These are phyloP conservation scores for Naematelia aurantialba DNA, from an alignment of 768 basidiomycete genomes.

Conservation along the genomic window DNA sequence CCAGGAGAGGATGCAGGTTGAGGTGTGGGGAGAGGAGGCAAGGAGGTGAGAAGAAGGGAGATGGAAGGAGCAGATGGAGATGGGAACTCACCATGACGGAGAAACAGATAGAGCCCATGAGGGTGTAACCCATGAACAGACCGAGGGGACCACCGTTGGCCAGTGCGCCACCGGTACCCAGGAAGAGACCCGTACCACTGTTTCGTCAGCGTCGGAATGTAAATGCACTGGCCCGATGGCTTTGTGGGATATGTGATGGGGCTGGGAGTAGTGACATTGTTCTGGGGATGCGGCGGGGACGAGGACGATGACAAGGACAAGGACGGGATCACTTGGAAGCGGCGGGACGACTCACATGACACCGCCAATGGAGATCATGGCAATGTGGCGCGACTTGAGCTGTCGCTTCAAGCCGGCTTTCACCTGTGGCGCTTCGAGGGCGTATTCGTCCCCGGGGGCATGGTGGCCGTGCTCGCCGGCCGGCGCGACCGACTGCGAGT, in stretches of 20 bases:
- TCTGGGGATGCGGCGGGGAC: too few relatives aligned
- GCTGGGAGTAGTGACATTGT: too few relatives aligned
- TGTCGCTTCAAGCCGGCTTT: slow-evolving; percentile 12
- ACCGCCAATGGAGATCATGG: slow-evolving; percentile 26
- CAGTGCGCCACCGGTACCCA: slow-evolving; percentile 53
- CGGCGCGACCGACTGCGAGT: neutral
- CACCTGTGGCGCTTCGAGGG: neutral
- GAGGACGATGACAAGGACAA: neutral
- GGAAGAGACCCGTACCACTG: slow-evolving; percentile 57
- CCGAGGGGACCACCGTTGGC: slow-evolving; percentile 42
- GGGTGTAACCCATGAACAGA: slow-evolving; percentile 35
- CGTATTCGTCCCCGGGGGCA: neutral
- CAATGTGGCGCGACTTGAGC: slow-evolving; percentile 19
- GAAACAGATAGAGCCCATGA: slow-evolving; percentile 33
- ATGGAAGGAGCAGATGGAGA: neutral
- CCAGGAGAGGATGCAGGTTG: too few relatives aligned
- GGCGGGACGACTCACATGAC: slow-evolving; percentile 15
- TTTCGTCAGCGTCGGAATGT: neutral
- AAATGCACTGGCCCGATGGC: too few relatives aligned
- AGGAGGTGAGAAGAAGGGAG: neutral
- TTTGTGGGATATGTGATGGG: too few relatives aligned
- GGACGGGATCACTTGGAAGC: neutral
- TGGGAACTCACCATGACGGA: slow-evolving; percentile 60
- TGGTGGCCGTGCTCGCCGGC: too few relatives aligned
- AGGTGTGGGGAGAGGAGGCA: neutral